These are phyloP conservation scores for Silene latifolia DNA, from an alignment of 148 eudicot species.

Conservation along the genomic window DNA sequence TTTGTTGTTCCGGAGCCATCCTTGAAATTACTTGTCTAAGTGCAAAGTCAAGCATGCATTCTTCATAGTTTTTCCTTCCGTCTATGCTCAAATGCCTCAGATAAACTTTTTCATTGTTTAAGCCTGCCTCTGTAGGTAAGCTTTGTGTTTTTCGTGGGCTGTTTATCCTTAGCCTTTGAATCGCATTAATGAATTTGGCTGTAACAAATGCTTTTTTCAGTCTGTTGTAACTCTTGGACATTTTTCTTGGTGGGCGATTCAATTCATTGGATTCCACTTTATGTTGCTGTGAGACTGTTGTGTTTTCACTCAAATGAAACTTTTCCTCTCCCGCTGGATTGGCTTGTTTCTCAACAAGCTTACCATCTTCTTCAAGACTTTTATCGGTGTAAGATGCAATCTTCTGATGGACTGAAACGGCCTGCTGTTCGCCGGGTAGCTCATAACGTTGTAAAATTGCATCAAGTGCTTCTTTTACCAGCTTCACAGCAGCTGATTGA, in stretches of 20 bases:
- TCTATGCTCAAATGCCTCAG: conserved; percentile 31
- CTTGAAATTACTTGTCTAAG: conserved; percentile 37
- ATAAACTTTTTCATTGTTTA: conserved; percentile 27
- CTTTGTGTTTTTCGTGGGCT: conserved; percentile 24
- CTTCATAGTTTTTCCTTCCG: conserved; percentile 33
- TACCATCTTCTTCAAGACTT: conserved; percentile 12
- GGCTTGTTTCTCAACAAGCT: conserved; percentile 7
- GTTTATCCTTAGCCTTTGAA: conserved; percentile 32
- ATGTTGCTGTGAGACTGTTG: conserved; percentile 9
- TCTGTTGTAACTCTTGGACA: conserved; percentile 31
- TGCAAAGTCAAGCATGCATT: conserved; percentile 48
- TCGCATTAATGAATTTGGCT: conserved; percentile 37
- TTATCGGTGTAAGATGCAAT: conserved; percentile 23
- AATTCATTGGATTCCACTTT: conserved; percentile 18
- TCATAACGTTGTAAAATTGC: conserved; percentile 73
- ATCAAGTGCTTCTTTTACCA: conserved; percentile 75
- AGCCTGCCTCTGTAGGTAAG: conserved; percentile 16
- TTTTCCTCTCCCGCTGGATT: conserved; percentile 12
- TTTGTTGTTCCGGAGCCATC: conserved; percentile 38
- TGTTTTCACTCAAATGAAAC: conserved; percentile 4
- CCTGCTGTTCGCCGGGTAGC: conserved; percentile 47
- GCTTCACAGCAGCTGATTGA: conserved; percentile 63
- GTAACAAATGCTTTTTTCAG: conserved; percentile 32
- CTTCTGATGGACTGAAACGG: conserved; percentile 35
- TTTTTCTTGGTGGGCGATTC: conserved; percentile 17